Conservation (phyloP, 305 asterid species). For the Fraxinus velutina region DNA sequence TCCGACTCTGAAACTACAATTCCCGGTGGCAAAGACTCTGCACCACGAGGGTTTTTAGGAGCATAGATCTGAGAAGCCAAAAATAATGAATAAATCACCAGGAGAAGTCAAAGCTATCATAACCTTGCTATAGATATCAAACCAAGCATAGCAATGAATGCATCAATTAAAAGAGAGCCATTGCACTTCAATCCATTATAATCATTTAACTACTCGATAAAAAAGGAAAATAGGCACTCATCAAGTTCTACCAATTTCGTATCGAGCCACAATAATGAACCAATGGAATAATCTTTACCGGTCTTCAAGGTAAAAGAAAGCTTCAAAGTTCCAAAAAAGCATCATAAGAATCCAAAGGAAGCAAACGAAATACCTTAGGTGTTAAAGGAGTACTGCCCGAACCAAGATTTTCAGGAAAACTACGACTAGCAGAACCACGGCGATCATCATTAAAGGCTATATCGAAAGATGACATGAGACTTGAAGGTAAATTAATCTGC, state of each 20-base stretch:
- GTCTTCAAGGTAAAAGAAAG: background rate
- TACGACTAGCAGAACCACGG: slow-evolving; percentile 35
- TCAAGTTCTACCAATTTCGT: background rate
- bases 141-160: slow-evolving; percentile 9
- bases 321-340: slow-evolving; percentile 14
- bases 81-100: background rate
- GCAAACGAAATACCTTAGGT: slow-evolving; percentile 56
- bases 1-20: slow-evolving; percentile 80
- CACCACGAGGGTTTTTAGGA: slow-evolving; percentile 84
- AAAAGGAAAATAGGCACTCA: background rate
- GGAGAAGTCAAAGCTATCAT: background rate
- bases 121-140: slow-evolving; percentile 8
- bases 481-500: slow-evolving; percentile 87
- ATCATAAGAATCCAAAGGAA: slow-evolving; percentile 18
- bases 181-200: slow-evolving; percentile 9
- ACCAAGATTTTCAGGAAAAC: slow-evolving; percentile 78
- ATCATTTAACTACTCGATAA: slow-evolving; percentile 10
- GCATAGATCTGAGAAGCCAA: slow-evolving; percentile 53
- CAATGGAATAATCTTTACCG: slow-evolving; percentile 1
- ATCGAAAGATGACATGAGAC: slow-evolving; percentile 48
- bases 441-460: slow-evolving; percentile 50
- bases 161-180: background rate
- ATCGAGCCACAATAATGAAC: background rate
- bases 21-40: slow-evolving; percentile 85
- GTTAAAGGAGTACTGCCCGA: slow-evolving; percentile 63